A percentile compares a stretch with the other conserved stretches of the same genome.
phyloP scores from a whole-genome alignment of 2,329 filamentous ascomycete genomes.

The Zopfia rhizophila region DNA sequence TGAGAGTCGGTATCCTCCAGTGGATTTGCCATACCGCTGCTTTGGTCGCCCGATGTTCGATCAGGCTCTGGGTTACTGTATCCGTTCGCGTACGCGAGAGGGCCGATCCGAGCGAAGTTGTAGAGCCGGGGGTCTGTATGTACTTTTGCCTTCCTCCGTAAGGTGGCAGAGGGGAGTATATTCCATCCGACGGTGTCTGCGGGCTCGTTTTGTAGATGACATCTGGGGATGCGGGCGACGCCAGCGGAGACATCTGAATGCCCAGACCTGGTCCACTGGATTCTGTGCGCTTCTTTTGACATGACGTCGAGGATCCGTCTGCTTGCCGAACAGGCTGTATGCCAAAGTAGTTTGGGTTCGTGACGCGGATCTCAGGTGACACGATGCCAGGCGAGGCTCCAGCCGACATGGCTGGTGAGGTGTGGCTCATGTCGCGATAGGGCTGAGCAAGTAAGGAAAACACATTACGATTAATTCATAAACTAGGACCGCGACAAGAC shows the following conservation, averaged over 20 bases:
- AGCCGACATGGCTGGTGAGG: no score
- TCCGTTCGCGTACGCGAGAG: conserved; percentile 39
- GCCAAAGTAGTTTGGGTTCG: no score
- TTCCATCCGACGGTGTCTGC: conserved; percentile 25
- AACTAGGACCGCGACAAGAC: no score
- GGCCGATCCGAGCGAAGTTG: conserved; percentile 27
- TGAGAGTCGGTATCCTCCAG: conserved; percentile 49
- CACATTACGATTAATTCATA: no score
- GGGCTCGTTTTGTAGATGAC: conserved; percentile 29
- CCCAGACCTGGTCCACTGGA: conserved; percentile 34
- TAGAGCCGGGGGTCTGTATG: conserved; percentile 31
- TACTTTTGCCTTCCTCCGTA: conserved; percentile 24
- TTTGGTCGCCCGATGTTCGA: conserved; percentile 43
- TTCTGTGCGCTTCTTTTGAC: no score
- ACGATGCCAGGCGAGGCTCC: no score
- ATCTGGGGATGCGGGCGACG: conserved; percentile 34
- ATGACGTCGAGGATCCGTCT: no score
- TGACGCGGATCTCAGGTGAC: no score
- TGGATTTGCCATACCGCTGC: conserved; percentile 44
- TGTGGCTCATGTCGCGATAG: no score
- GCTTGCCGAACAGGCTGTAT: no score
- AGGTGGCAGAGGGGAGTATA: conserved; percentile 30
- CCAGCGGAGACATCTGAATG: conserved; percentile 38
- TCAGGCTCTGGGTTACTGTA: conserved; percentile 42
- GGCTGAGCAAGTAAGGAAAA: no score